A percentile compares a stretch with the other conserved stretches of the same genome.
Conservation (phyloP, 129 eudicot species). For the Tanacetum coccineum region DNA sequence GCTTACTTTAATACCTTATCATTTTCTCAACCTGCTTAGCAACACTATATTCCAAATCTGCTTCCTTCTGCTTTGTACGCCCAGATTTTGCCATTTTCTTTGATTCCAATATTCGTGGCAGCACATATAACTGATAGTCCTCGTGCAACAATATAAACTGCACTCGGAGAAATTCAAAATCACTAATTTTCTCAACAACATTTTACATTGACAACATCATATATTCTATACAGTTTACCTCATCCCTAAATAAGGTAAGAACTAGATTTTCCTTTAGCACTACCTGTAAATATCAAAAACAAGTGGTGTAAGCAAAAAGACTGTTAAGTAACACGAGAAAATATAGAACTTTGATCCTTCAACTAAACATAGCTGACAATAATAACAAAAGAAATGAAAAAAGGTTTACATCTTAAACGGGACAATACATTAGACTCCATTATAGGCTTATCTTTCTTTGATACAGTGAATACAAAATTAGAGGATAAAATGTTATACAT, state of each 20-base stretch:
- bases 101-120: slow-evolving; percentile 95
- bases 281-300: slow-evolving; percentile 53
- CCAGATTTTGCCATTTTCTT: slow-evolving; percentile 99
- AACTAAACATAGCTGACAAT: slow-evolving; percentile 5
- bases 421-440: slow-evolving; percentile 7
- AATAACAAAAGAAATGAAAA: slow-evolving; percentile 11
- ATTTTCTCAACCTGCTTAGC: slow-evolving; percentile 99
- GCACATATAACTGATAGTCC: slow-evolving; percentile 89
- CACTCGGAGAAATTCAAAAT: slow-evolving; percentile 18
- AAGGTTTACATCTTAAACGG: not conserved
- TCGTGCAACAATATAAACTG: slow-evolving; percentile 92
- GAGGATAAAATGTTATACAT: slow-evolving; percentile 14
- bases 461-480: not conserved
- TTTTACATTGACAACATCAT: slow-evolving; percentile 11
- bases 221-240: slow-evolving; percentile 49
- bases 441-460: slow-evolving; percentile 19
- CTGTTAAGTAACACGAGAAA: slow-evolving; percentile 5
- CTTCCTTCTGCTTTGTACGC: slow-evolving; percentile 96
- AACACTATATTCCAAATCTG: slow-evolving; percentile 95
- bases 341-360: slow-evolving; percentile 18
- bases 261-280: slow-evolving; percentile 93
- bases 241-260: slow-evolving; percentile 82
- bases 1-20: slow-evolving; percentile 68
- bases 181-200: slow-evolving; percentile 10
- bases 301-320: slow-evolving; percentile 17